These are phyloP conservation scores for Wallemia hederae DNA, from an alignment of 1,284 basidiomycete species.

Conservation along the genomic window DNA sequence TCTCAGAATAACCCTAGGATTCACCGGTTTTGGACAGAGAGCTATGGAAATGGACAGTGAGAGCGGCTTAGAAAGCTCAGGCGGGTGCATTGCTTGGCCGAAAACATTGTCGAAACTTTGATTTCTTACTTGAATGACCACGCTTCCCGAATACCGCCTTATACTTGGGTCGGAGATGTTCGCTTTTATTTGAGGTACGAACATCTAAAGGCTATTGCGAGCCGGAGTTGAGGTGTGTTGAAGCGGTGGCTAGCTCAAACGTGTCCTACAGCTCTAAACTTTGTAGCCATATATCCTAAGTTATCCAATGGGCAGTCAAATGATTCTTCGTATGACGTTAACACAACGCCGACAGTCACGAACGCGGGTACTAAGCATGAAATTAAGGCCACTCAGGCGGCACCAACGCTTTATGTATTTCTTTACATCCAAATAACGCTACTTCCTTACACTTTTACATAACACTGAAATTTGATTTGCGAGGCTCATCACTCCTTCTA, in stretches of 20 bases:
- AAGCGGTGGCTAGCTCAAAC: no score
- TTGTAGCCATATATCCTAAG: no score
- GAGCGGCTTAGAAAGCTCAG: no score
- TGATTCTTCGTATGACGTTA: neutral
- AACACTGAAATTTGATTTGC: neutral
- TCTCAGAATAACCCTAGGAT: neutral
- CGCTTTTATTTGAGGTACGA: neutral
- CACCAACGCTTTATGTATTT: neutral
- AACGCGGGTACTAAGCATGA: neutral
- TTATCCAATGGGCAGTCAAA: neutral
- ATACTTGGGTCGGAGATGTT: neutral
- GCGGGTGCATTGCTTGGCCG: no score
- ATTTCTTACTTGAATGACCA: no score
- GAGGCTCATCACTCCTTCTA: neutral
- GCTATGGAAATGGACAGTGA: neutral
- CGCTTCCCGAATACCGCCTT: neutral
- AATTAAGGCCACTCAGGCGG: neutral
- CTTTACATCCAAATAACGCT: neutral
- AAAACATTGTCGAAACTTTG: no score
- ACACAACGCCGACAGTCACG: neutral
- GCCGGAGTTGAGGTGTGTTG: neutral
- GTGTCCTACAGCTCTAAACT: no score
- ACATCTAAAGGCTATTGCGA: neutral
- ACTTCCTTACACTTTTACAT: neutral
- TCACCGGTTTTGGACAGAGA: neutral